Base-by-base conservation (phyloP, 306 rosid species). In the Herpetospermum pedunculosum region DNA sequence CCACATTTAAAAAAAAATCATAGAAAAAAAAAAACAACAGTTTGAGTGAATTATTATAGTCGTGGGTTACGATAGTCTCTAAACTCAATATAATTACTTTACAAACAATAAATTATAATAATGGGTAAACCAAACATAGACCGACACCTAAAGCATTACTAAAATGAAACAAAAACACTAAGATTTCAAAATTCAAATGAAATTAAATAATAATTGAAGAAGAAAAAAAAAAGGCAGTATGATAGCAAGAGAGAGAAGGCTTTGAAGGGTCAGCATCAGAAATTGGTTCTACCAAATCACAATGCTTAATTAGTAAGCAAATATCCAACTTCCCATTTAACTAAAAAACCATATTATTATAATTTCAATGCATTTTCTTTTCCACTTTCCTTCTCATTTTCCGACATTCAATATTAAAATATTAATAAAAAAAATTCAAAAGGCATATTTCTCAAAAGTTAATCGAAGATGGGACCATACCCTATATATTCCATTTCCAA, bases 291-390 rank as follows among this genome's bases (percentile, higher is more conserved):
- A 75, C 79, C 77, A 2, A 75, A 65, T 67, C 62, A 49, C 73
- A 67, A 74, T 78, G 75, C 81, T 77, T 85, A 38, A 53, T 52
- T 73, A 47, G 64, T 12, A 80, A 67, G 86, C 83, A 68, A 78
- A 73, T 60, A 80, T 76, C 44, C 10, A 73, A 38, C 64, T 78
- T 30, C 73, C 35, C 54, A 41, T 68, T 68, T 25, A 68, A 46
- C n/a, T 23, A 43, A 26, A 58, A 15, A 29, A 60, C 40, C 40
- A 2, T 29, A 58, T 58, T 28, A 58, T 67, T 41, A 41, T 67
- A 40, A 67, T 40, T 12, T 41, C 16, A 23, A 6, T 46, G 40
- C 8, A 25, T 70, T 70, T 46, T 69, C 9, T 69, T 69, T 34
- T 46, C 4, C 55, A 69, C 3, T 26, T 70, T 26, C 57, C 4